These are phyloP conservation scores for Xylaria grammica DNA, from an alignment of 495 filamentous ascomycete species.

Conservation along the genomic window DNA sequence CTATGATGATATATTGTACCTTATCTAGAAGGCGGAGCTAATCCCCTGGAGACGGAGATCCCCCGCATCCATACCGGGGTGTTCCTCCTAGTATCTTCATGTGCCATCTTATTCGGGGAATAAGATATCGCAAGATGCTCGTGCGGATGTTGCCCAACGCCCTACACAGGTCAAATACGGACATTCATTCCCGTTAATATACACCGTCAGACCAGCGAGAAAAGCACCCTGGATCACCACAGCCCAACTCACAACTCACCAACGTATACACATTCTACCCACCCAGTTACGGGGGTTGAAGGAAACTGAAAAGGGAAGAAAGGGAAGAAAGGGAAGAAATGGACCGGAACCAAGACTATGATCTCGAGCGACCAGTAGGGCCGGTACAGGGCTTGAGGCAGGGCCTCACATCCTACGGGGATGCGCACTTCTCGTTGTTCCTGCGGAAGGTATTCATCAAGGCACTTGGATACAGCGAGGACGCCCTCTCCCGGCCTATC, in stretches of 20 bases:
- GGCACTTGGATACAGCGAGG: slow-evolving; percentile 69
- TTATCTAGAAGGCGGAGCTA: slow-evolving; percentile 7
- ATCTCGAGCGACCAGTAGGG: slow-evolving; percentile 54
- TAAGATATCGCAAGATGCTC: background rate
- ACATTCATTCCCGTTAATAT: background rate
- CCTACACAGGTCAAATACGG: background rate
- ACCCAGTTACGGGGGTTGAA: background rate
- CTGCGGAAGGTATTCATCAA: slow-evolving; percentile 75
- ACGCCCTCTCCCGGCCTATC: slow-evolving; percentile 67
- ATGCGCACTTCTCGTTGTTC: slow-evolving; percentile 72
- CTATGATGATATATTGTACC: too few relatives aligned
- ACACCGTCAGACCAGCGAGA: background rate
- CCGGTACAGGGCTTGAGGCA: slow-evolving; percentile 59
- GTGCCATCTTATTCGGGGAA: slow-evolving; percentile 1
- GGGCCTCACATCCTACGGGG: slow-evolving; percentile 69
- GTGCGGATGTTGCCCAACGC: background rate
- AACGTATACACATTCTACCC: background rate
- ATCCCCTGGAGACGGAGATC: slow-evolving; percentile 12
- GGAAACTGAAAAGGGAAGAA: background rate
- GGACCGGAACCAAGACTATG: slow-evolving; percentile 51
- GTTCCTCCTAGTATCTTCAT: background rate
- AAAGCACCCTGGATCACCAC: background rate
- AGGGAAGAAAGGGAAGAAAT: slow-evolving; percentile 1
- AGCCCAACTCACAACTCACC: background rate
- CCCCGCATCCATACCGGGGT: slow-evolving; percentile 6